These are phyloP conservation scores for Calocybe indica DNA, from an alignment of 768 basidiomycete species.

Conservation along the genomic window DNA sequence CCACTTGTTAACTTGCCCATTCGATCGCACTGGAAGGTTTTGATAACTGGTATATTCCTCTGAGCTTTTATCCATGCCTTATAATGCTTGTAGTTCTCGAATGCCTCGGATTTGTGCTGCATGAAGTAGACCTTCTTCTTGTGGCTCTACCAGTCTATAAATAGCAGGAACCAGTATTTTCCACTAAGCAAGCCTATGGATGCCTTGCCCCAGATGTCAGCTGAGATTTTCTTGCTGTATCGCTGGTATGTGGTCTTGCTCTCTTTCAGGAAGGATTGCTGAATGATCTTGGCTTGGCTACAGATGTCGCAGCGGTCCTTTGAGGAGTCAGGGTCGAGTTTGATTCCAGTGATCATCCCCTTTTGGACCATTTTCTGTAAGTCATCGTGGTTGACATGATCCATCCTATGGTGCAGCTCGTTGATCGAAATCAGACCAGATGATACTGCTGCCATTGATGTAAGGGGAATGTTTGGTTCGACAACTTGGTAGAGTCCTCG, in stretches of 20 bases:
- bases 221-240: slow-evolving; percentile 23
- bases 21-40: slow-evolving; percentile 20
- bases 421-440: slow-evolving; percentile 11
- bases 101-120: slow-evolving; percentile 12
- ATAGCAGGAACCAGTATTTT: slow-evolving; percentile 26
- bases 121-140: slow-evolving; percentile 17
- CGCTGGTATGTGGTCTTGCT: slow-evolving; percentile 16
- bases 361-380: slow-evolving; percentile 15
- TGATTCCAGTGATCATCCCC: slow-evolving; percentile 23
- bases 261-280: slow-evolving; percentile 24
- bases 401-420: slow-evolving; percentile 25
- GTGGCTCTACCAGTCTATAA: slow-evolving; percentile 27
- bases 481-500: too few species aligned
- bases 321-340: slow-evolving; percentile 9
- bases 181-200: slow-evolving; percentile 18
- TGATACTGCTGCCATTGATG: too few species aligned
- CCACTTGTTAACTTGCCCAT: slow-evolving; percentile 24
- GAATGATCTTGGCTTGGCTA: slow-evolving; percentile 31
- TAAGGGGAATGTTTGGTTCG: too few species aligned
- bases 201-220: slow-evolving; percentile 37
- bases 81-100: slow-evolving; percentile 11
- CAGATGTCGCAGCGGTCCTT: slow-evolving; percentile 34
- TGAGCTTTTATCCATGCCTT: slow-evolving; percentile 13
- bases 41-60: slow-evolving; percentile 7
- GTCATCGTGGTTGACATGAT: slow-evolving; percentile 22